Evolutionary conservation across 345 rosid genomes (phyloP).

Genomic region (Gossypium ekmanianum): DNA sequence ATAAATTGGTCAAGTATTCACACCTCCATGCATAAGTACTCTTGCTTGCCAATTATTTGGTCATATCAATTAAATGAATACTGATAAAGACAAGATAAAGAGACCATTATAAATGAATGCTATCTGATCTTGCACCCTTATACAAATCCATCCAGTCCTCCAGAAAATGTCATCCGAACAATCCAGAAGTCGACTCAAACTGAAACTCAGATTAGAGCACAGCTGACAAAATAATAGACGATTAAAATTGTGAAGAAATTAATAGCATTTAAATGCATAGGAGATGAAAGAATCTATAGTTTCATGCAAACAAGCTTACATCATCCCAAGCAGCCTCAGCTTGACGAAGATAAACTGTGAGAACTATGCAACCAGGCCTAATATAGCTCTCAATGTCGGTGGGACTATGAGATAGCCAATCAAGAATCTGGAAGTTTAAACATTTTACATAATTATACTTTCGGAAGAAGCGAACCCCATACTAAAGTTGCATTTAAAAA

Average conservation of each 20-base stretch:
- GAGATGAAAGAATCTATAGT: background rate
- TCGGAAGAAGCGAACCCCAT: constrained; percentile 16
- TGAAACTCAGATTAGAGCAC: constrained; percentile 60
- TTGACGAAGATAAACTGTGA: constrained; percentile 84
- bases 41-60: background rate
- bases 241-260: constrained; percentile 14
- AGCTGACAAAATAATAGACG: constrained; percentile 48
- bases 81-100: constrained; percentile 22
- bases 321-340: constrained; percentile 86
- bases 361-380: constrained; percentile 87
- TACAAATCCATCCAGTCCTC: constrained; percentile 83
- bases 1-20: constrained; percentile 16
- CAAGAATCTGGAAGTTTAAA: constrained; percentile 68
- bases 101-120: constrained; percentile 75
- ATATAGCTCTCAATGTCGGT: constrained; percentile 98
- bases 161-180: constrained; percentile 71
- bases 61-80: background rate
- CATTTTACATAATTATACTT: constrained; percentile 14
- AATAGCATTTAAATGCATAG: background rate
- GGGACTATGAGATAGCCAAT: constrained; percentile 94
- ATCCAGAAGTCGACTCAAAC: constrained; percentile 77
- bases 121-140: constrained; percentile 69
- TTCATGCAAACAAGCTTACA: constrained; percentile 43
- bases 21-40: background rate
- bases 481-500: background rate